Base-by-base conservation (phyloP, 306 rosid genomes). In the Alnus rubra region DNA sequence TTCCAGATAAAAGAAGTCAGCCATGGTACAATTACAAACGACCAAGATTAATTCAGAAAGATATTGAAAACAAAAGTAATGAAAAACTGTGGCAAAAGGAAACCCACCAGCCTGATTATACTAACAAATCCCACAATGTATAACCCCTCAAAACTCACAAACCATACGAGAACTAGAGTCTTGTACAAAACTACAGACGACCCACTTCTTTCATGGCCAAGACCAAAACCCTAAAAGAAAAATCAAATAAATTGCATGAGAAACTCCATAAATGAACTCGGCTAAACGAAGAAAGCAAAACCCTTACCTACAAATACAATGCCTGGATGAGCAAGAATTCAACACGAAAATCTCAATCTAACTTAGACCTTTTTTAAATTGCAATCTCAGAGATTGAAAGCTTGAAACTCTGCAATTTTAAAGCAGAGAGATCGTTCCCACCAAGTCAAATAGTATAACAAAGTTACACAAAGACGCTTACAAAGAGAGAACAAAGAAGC, bases 401-500 rank as follows among this genome's bases (percentile, higher is more conserved):
- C 55, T 45, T 60, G 16, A 45, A 56, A 56, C 16, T 10, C 19
- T 9, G 76, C 1, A 65, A 49, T 54, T 48, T 65, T 68, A 65
- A 14, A 49, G 79, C 52, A 78, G 76, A 39, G 4, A 19, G 65
- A 71, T 76, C 9, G n/a, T 31, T 18, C 39, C 67, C 39, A 69
- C 80, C 67, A 50, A 80, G 87, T 84, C 84, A 84, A 80, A 72
- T 69, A 35, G 33, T 35, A 74, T 15, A 53, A 14, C 59, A 44
- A 54, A 49, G 54, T 10, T 33, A 15, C 14, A 55, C 3, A 56
- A n/a, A 4, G 7, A 39, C 9, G 18, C 33, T 58, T 23, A 37
- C 19, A 52, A 2, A 33, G 44, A 10, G 31, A 67, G 72, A 64
- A 52, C 86, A 77, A 56, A 45, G 88, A 89, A 85, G 88, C 81